These are phyloP conservation scores for Saccharomycopsis guyanensis DNA, from an alignment of 805 yeast genomes.

Conservation along the genomic window DNA sequence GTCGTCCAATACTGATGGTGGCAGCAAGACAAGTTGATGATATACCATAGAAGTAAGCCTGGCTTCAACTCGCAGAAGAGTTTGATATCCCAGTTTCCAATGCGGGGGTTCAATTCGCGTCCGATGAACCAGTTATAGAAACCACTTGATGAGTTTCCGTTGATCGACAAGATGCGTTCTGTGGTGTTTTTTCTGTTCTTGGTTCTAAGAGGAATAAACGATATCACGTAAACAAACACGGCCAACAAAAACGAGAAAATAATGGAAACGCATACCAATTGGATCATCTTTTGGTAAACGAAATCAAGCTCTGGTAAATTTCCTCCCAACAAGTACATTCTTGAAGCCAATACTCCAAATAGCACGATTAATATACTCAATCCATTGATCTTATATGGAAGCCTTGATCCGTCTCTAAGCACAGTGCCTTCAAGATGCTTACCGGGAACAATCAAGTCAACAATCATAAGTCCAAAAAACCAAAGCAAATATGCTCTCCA, in stretches of 20 bases:
- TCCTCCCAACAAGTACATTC: conserved; percentile 46
- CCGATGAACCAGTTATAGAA: conserved; percentile 96
- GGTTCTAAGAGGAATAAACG: conserved; percentile 53
- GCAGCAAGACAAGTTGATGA: conserved; percentile 68
- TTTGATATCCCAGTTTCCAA: conserved; percentile 69
- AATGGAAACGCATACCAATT: conserved; percentile 55
- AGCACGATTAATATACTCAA: conserved; percentile 36
- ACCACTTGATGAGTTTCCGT: conserved; percentile 74
- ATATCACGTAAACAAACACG: conserved; percentile 52
- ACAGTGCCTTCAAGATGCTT: conserved; percentile 52
- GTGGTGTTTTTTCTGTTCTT: conserved; percentile 45
- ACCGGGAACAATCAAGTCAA: conserved; percentile 68
- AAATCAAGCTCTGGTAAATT: conserved; percentile 72
- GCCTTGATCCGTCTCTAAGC: conserved; percentile 67
- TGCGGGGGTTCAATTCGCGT: conserved; percentile 87
- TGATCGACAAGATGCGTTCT: conserved; percentile 71
- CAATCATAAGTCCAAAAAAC: conserved; percentile 56
- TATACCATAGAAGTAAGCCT: conserved; percentile 80
- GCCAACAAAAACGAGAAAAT: conserved; percentile 60
- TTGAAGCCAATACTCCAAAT: conserved; percentile 35
- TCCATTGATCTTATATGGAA: conserved; percentile 82
- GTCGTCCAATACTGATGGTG: conserved; percentile 65
- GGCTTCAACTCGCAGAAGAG: conserved; percentile 91
- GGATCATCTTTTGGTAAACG: conserved; percentile 59
- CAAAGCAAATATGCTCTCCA: conserved; percentile 66